phyloP scores from a whole-genome alignment of 768 basidiomycete species.

The Lepiota subincarnata region DNA sequence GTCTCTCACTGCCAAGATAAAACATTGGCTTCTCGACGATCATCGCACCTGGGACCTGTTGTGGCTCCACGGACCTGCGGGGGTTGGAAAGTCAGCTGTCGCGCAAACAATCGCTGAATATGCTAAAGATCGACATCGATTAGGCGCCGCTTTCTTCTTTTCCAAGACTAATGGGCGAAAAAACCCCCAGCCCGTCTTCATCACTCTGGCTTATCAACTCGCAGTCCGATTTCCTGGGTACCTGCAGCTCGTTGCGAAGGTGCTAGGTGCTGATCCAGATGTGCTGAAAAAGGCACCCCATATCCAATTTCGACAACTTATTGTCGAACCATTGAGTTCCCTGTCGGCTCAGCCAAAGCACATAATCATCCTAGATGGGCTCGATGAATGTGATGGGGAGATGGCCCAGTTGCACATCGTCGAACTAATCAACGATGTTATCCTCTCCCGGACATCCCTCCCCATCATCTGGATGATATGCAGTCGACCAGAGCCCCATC shows the following conservation, averaged over 20 bases:
- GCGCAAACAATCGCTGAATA: not conserved
- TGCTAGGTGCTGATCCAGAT: not conserved
- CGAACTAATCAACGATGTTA: not conserved
- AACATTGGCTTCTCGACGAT: not conserved
- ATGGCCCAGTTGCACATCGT: conserved; percentile 7
- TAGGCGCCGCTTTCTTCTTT: not conserved
- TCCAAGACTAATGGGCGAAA: not conserved
- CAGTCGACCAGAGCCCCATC: conserved; percentile 12
- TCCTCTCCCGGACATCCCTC: not conserved
- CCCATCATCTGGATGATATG: conserved; percentile 8
- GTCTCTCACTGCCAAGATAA: not conserved
- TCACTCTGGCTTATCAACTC: not conserved
- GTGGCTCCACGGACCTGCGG: not conserved
- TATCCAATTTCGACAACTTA: not conserved
- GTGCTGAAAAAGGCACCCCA: not conserved
- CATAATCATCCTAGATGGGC: conserved; percentile 8
- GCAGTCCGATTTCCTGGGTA: not conserved
- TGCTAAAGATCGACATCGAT: too few species aligned
- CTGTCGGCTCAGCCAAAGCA: not conserved
- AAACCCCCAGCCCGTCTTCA: not conserved
- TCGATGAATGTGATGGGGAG: conserved; percentile 14
- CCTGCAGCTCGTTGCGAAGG: not conserved
- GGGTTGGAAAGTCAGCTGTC: not conserved
- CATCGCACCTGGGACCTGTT: not conserved
- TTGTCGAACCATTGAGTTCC: not conserved